Evolutionary conservation across 768 basidiomycete species (phyloP), one percentile per base, ranked within the genome.

Genomic region (Boletus insuetus): DNA sequence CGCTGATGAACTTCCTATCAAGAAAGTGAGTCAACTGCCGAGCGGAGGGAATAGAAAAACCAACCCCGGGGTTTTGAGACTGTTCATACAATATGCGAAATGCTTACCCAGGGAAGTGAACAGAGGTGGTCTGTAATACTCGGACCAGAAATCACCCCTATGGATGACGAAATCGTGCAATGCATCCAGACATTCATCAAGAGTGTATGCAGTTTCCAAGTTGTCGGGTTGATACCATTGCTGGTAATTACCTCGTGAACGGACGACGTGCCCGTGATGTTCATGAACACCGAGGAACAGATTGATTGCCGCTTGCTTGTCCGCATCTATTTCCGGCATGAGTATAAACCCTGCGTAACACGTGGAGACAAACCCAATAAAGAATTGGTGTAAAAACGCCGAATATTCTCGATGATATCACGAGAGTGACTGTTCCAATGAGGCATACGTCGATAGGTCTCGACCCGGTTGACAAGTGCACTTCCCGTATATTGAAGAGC

Each of bases 341-440:
- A 63, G 51, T 31, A 31, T 16, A 19, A 17, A 6, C 17, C 1
- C 29, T 26, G 19, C 32, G 16, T 9, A 45, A 49, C 16, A 32
- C 37, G 9, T 16, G 10, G 13, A 38, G 46, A 38, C 55, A 53
- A 41, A 92, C 93, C 93, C 4, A 96, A 80, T 43, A 98, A 76
- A 8, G 91, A 93, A 65, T 99, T 99, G 10, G 94, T 87, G 68
- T 98, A 98, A 68, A 96, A 97, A 19, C 96, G 83, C 47, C 92
- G 80, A 49, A 98, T 87, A 64, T 95, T 96, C 73, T 97, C 94
- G 59, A 94, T 92, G 64, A 98, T 92, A 68, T 98, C 95, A 35
- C 96, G 79, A 2, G 94, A 97, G 72, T 98, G 96, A 62, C 92
- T 94, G 64, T 93, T 94, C 95, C 96, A 98, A 59, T 97, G 94